These are phyloP conservation scores for Schizonepeta tenuifolia DNA, from an alignment of 257 asterid species.

Conservation along the genomic window DNA sequence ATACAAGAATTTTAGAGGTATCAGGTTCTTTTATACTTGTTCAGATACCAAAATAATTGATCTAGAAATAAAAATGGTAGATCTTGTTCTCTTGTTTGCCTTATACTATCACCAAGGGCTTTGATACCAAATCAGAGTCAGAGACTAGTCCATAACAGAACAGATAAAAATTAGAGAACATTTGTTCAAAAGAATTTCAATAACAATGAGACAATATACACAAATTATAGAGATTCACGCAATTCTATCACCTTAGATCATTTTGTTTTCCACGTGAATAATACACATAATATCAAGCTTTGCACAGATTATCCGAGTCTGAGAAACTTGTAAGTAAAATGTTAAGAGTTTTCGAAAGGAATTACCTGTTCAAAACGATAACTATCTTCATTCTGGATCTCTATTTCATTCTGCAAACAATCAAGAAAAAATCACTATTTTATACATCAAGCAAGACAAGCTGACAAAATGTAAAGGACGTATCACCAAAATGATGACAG, in stretches of 20 bases:
- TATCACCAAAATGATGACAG: neutral
- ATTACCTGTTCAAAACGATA: constrained; percentile 95
- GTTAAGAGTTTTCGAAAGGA: constrained; percentile 18
- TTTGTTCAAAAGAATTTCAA: neutral
- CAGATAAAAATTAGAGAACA: neutral
- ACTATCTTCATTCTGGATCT: constrained; percentile 78
- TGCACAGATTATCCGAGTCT: neutral
- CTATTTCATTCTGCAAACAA: constrained; percentile 85
- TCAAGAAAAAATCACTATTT: constrained; percentile 22
- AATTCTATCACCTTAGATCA: neutral
- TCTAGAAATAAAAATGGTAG: neutral
- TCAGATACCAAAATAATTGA: neutral
- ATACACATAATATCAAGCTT: constrained; percentile 16
- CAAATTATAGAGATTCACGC: neutral
- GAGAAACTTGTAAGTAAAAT: neutral
- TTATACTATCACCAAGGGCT: too few relatives aligned
- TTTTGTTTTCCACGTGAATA: neutral
- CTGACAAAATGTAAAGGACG: constrained; percentile 17
- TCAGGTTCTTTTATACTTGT: neutral
- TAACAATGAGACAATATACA: neutral
- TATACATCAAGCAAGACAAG: constrained; percentile 10
- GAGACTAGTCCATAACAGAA: neutral
- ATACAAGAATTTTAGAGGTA: neutral
- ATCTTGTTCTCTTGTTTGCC: neutral
- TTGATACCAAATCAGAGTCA: neutral